Evolutionary conservation across 176 grass and related monocot species (phyloP), one percentile per base, ranked within the genome.

Genomic region (Luzula sylvatica): DNA sequence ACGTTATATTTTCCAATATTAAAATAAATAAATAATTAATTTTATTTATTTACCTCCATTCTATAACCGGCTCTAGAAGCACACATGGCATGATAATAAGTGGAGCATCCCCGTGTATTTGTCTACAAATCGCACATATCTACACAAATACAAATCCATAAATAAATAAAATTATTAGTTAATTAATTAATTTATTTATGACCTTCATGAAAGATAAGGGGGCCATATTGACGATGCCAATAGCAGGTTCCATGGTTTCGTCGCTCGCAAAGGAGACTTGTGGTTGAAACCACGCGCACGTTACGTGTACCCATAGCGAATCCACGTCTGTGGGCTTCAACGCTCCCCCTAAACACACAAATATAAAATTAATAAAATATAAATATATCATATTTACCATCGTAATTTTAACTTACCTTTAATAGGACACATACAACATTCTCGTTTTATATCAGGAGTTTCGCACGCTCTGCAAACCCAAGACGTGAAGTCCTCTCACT

Each of bases 201-300:
- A 96, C 90, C 90, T 96, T 96, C 67, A 83, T 81, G 72, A 96
- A 96, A 46, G 69, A 60, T 56, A 89, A 71, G 69, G 81, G 67
- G 64, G 78, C 53, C 18, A 96, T 82, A 56, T 78, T 81, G 63
- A 96, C 65, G 82, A 96, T 89, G 50, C 90, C 90, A 67, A 79
- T 24, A 79, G 90, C 90, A 76, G 90, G 90, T 54, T 96, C 81
- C 90, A 96, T 96, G 30, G 77, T 79, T 74, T 89, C 84, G 65
- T 96, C 90, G 75, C 62, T 95, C 55, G 71, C 84, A 68, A 96
- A 96, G 70, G 90, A 83, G 63, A 96, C 77, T 65, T 89, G 90
- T 55, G 90, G 80, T 43, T 96, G 90, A 82, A 96, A 96, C 90
- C 90, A 96, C 66, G 90, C 90, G 65, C 90, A 96, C 58, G 90